Conservation (phyloP, 164 flowering plant species). For the Berberis vulgaris region DNA sequence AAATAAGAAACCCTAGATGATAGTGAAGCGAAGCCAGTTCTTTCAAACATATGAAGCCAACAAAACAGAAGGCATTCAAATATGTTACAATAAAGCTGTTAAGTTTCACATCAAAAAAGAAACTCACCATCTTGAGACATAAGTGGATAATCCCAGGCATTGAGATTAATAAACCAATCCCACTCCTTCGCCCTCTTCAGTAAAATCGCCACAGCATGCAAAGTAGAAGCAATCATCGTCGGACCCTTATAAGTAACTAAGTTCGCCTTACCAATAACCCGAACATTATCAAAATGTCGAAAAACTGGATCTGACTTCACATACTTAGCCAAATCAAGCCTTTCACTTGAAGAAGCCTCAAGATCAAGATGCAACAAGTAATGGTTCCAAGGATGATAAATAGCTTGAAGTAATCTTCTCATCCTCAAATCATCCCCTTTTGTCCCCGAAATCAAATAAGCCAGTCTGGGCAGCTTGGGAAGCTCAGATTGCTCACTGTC, state of each 20-base stretch:
- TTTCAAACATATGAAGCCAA: no score
- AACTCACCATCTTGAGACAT: constrained; percentile 76
- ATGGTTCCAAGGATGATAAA: constrained; percentile 79
- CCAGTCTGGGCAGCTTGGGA: constrained; percentile 40
- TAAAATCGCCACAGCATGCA: constrained; percentile 67
- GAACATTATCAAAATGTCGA: constrained; percentile 46
- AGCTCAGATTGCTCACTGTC: constrained; percentile 12
- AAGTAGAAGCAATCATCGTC: constrained; percentile 58
- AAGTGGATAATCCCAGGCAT: constrained; percentile 90
- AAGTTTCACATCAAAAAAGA: not conserved
- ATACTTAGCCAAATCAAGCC: constrained; percentile 61
- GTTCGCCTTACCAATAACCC: constrained; percentile 69
- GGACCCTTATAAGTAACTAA: constrained; percentile 79
- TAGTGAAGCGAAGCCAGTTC: no score
- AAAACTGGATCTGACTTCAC: constrained; percentile 39
- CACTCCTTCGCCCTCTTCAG: constrained; percentile 55
- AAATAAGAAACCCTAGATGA: no score
- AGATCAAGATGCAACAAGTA: constrained; percentile 77
- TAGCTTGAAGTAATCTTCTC: constrained; percentile 52
- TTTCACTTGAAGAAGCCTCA: constrained; percentile 51
- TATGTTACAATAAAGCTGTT: not conserved
- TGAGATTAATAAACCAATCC: constrained; percentile 96
- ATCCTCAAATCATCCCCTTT: constrained; percentile 49
- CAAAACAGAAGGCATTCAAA: no score
- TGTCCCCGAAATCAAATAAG: constrained; percentile 81